phyloP scores from a whole-genome alignment of 305 asterid genomes.

The Fraxinus dipetala region DNA sequence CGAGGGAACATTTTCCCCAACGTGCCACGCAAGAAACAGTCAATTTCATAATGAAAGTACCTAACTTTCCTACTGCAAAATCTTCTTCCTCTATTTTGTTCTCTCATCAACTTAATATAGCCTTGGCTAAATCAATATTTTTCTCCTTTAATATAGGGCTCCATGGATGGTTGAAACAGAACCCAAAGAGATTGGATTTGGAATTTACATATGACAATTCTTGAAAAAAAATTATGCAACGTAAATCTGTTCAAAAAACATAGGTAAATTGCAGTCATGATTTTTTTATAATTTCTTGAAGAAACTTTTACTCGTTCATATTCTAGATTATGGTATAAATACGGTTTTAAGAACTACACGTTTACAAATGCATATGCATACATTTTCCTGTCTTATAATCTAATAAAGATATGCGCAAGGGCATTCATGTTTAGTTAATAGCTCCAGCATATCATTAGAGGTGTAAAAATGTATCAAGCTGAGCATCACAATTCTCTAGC shows the following conservation, averaged over 20 bases:
- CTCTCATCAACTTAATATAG: neutral
- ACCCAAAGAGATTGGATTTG: conserved; percentile 85
- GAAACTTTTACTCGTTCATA: neutral
- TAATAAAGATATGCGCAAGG: neutral
- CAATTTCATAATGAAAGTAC: conserved; percentile 80
- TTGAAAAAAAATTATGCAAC: neutral
- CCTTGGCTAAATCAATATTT: neutral
- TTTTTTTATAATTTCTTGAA: neutral
- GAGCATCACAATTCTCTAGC: neutral
- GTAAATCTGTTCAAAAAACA: neutral
- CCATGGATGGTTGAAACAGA: conserved; percentile 98
- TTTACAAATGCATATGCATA: neutral
- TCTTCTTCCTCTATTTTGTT: neutral
- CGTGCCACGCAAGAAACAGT: conserved; percentile 82
- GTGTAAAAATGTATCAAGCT: neutral
- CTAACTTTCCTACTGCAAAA: neutral
- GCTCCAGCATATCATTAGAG: neutral
- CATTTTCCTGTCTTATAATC: neutral
- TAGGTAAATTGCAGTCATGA: neutral
- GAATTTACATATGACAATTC: conserved; percentile 53
- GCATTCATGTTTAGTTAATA: neutral
- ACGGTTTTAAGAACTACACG: neutral
- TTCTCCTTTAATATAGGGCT: conserved; percentile 52
- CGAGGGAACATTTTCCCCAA: conserved; percentile 71
- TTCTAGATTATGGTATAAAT: neutral